Evolutionary conservation across 164 flowering plant species (phyloP), one percentile per base, ranked within the genome.

Genomic region (Aristolochia fimbriata): DNA sequence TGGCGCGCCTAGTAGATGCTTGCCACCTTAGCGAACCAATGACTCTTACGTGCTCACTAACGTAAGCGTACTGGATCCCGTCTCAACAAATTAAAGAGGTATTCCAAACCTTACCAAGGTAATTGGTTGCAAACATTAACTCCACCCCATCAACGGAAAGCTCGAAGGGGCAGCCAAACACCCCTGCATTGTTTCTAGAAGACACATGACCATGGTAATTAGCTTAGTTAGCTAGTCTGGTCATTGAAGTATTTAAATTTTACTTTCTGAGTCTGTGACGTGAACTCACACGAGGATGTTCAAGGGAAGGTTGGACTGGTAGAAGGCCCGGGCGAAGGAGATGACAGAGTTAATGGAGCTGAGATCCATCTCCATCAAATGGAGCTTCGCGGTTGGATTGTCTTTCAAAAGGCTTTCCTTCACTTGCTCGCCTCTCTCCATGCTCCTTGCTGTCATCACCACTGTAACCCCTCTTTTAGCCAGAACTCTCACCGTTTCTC

Each of bases 81-180:
- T n/a, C n/a, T n/a, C n/a, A n/a, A n/a, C n/a, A n/a, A n/a, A n/a
- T n/a, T n/a, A n/a, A n/a, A n/a, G n/a, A n/a, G n/a, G n/a, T n/a
- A n/a, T n/a, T 55, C 14, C 23, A 23, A 20, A 23, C 17, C 70
- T 20, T 67, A 87, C 98, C 96, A 8, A 92, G 72, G 78, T 92
- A 87, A 63, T 92, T 92, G 16, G 98, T 92, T 1, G 91, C 97
- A 64, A 90, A 90, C 62, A 89, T 97, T 73, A 76, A 52, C 75
- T 93, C 98, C 15, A 89, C 77, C 30, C 91, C 94, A 71, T 89
- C 96, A 61, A 80, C 73, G 0, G 98, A 89, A 15, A 80, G 87
- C 68, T 86, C 81, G 77, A 51, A 86, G 3, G 98, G 98, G 60
- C 97, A 93, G 75, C 87, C 90, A 97, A 93, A 89, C 22, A 91